These are phyloP conservation scores for Chlorella sp. DNA, from an alignment of 139 green algal species.

Conservation along the genomic window DNA sequence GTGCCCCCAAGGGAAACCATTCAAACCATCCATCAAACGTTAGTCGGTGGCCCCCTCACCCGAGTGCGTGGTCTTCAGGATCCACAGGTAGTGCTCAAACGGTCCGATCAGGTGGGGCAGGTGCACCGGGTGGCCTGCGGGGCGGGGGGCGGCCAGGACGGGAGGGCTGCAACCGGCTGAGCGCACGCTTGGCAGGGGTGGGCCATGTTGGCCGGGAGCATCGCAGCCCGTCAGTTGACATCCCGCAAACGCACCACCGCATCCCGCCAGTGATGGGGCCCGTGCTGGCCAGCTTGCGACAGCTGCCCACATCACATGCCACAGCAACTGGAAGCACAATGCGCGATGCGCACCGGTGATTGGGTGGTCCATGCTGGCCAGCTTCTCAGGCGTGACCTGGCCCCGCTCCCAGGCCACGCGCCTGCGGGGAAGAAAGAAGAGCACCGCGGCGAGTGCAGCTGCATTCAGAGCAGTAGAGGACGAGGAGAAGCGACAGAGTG, in stretches of 20 bases:
- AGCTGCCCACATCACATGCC: background rate
- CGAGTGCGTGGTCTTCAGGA: constrained; percentile 86
- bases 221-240: no score
- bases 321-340: background rate
- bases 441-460: background rate
- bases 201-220: no score
- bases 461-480: background rate
- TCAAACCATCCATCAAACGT: no score
- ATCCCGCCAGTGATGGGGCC: background rate
- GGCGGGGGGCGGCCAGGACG: background rate
- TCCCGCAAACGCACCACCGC: no score
- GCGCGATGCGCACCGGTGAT: constrained; percentile 52
- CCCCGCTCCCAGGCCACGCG: constrained; percentile 79
- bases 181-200: no score
- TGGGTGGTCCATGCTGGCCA: constrained; percentile 73
- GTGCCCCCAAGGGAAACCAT: no score
- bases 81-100: constrained; percentile 90
- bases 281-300: background rate
- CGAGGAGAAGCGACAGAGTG: background rate
- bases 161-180: background rate
- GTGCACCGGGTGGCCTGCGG: constrained; percentile 71
- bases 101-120: constrained; percentile 88
- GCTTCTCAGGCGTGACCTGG: constrained; percentile 69
- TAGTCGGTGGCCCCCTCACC: background rate
- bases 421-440: constrained; percentile 14